Evolutionary conservation across 805 yeast genomes (phyloP).

Genomic region (Maudiozyma bulderi): DNA sequence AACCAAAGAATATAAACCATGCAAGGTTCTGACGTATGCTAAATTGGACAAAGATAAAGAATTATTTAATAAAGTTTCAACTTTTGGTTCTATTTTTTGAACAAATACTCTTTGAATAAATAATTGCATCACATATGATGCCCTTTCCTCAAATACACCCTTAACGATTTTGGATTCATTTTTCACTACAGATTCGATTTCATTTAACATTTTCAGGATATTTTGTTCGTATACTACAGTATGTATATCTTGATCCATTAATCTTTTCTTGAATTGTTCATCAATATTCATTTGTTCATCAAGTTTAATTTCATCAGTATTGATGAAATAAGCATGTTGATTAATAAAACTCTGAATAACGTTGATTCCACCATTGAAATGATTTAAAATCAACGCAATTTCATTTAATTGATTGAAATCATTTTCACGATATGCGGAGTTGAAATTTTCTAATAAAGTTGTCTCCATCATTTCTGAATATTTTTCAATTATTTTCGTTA

Average conservation of each 20-base stretch:
- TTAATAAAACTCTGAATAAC: conserved; percentile 76
- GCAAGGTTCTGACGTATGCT: conserved; percentile 68
- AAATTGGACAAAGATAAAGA: conserved; percentile 56
- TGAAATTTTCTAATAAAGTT: conserved; percentile 58
- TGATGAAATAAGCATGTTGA: conserved; percentile 60
- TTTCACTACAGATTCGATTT: conserved; percentile 48
- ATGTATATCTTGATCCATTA: conserved; percentile 50
- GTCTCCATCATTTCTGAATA: conserved; percentile 73
- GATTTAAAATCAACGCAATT: conserved; percentile 61
- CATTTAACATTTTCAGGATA: conserved; percentile 45
- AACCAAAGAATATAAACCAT: conserved; percentile 51
- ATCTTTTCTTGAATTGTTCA: conserved; percentile 45
- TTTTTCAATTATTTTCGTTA: conserved; percentile 44
- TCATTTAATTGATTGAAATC: conserved; percentile 66
- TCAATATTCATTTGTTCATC: conserved; percentile 24
- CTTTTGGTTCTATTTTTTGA: conserved; percentile 51
- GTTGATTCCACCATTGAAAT: conserved; percentile 75
- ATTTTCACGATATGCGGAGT: conserved; percentile 59
- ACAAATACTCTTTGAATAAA: conserved; percentile 71
- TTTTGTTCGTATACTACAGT: conserved; percentile 41
- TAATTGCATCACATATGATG: conserved; percentile 49
- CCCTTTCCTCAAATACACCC: conserved; percentile 64
- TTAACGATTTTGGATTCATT: conserved; percentile 66
- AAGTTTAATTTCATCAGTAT: conserved; percentile 25
- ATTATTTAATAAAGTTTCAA: conserved; percentile 48